These are phyloP conservation scores for Coemansia sp. DNA, from an alignment of 192 early-diverging fungal species.

Conservation along the genomic window DNA sequence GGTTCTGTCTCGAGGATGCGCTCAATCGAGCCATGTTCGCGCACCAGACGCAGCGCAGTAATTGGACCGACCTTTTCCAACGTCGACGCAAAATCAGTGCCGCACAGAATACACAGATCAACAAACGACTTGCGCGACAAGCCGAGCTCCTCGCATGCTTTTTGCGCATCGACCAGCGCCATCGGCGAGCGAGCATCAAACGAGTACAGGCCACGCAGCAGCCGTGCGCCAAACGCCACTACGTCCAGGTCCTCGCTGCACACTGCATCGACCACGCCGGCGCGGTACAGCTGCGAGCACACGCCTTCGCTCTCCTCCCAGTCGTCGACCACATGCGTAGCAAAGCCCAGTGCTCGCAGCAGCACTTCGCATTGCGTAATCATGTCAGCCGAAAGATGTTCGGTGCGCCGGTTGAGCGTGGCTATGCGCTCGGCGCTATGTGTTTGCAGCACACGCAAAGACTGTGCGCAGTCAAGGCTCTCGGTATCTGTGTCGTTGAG, in stretches of 20 bases:
- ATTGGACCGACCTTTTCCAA: conserved; percentile 66
- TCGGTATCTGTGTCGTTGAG: not conserved
- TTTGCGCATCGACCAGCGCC: conserved; percentile 56
- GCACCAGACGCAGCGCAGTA: conserved; percentile 60
- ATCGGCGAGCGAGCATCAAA: conserved; percentile 11
- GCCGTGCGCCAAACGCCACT: conserved; percentile 30
- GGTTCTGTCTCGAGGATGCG: conserved; percentile 45
- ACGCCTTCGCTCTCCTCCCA: conserved; percentile 65
- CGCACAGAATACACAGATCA: conserved; percentile 75
- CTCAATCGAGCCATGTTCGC: conserved; percentile 64
- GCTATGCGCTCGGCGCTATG: conserved; percentile 23
- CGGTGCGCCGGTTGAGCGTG: conserved; percentile 54
- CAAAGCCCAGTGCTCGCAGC: conserved; percentile 55
- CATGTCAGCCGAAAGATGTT: conserved; percentile 54
- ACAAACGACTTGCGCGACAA: conserved; percentile 58
- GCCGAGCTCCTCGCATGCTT: conserved; percentile 51
- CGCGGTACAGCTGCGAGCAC: conserved; percentile 59
- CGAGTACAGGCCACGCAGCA: conserved; percentile 33
- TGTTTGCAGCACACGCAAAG: conserved; percentile 12
- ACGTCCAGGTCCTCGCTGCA: conserved; percentile 60
- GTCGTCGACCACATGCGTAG: conserved; percentile 42
- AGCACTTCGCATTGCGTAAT: conserved; percentile 53
- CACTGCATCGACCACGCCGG: conserved; percentile 56
- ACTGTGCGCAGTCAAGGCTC: not conserved
- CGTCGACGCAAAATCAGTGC: conserved; percentile 70